Conservation (phyloP, 805 yeast species). For the Diddensiella santjacobensis region DNA sequence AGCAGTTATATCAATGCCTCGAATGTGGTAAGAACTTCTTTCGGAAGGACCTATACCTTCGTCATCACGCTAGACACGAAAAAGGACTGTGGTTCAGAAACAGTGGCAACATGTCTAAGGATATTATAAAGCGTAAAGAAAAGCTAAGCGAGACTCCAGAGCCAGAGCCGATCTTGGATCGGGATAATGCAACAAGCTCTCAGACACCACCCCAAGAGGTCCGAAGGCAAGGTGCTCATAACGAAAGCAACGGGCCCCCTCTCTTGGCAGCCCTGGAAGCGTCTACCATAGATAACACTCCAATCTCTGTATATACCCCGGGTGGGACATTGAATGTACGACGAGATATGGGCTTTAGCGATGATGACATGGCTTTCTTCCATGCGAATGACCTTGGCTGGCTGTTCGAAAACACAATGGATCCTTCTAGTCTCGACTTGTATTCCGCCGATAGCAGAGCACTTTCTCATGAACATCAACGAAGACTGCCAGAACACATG, state of each 20-base stretch:
- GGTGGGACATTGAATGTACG: background rate
- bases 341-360: background rate
- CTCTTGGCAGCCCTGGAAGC: background rate
- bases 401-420: conserved; percentile 23
- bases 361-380: conserved; percentile 10
- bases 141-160: background rate
- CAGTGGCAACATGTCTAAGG: conserved; percentile 9
- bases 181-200: no score
- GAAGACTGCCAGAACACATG: background rate
- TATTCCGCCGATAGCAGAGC: background rate
- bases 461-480: background rate
- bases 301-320: background rate
- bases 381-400: conserved; percentile 26
- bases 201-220: no score
- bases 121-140: background rate
- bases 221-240: no score
- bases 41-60: conserved; percentile 49
- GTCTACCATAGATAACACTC: background rate
- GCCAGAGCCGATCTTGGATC: no score
- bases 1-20: conserved; percentile 7
- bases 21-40: conserved; percentile 47
- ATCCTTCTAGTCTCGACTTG: conserved; percentile 4
- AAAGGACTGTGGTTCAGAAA: conserved; percentile 20
- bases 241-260: background rate
- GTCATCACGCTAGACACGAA: conserved; percentile 42